A percentile compares a stretch with the other conserved stretches of the same genome.
These are phyloP conservation scores for Diplodia sapinea DNA, from an alignment of 2,329 filamentous ascomycete species.

Conservation along the genomic window DNA sequence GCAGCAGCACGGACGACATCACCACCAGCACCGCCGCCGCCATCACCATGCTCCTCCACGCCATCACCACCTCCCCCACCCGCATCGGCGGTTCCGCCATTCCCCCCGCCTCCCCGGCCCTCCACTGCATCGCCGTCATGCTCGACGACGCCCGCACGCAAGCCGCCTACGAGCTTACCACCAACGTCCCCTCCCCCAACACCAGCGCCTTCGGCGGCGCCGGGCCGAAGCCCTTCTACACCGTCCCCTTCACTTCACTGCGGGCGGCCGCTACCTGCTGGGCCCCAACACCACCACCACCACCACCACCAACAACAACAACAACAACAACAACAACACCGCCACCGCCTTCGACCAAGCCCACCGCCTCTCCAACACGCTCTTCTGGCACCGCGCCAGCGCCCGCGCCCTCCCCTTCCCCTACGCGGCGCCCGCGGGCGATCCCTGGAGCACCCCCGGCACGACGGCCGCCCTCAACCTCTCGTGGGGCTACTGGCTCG, in stretches of 20 bases:
- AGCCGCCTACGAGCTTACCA: not conserved
- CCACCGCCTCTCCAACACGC: not conserved
- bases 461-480: not conserved
- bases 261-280: not conserved
- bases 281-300: not conserved
- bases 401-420: not conserved
- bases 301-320: too few species aligned
- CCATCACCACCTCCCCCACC: not conserved
- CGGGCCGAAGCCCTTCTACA: not conserved
- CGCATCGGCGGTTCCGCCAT: not conserved
- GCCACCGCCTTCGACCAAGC: not conserved
- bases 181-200: not conserved
- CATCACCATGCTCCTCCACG: not conserved
- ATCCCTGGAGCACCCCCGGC: too few species aligned
- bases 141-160: not conserved
- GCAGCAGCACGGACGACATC: not conserved
- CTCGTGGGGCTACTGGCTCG: not conserved
- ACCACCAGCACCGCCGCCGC: not conserved
- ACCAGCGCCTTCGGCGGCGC: not conserved
- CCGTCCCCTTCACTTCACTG: not conserved
- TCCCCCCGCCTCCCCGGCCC: not conserved
- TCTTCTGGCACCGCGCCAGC: not conserved
- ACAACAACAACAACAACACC: too few species aligned
- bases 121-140: not conserved
- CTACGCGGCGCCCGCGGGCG: too few species aligned